These are phyloP conservation scores for Pseudocercospora fuligena DNA, from an alignment of 2,329 filamentous ascomycete species.

Conservation along the genomic window DNA sequence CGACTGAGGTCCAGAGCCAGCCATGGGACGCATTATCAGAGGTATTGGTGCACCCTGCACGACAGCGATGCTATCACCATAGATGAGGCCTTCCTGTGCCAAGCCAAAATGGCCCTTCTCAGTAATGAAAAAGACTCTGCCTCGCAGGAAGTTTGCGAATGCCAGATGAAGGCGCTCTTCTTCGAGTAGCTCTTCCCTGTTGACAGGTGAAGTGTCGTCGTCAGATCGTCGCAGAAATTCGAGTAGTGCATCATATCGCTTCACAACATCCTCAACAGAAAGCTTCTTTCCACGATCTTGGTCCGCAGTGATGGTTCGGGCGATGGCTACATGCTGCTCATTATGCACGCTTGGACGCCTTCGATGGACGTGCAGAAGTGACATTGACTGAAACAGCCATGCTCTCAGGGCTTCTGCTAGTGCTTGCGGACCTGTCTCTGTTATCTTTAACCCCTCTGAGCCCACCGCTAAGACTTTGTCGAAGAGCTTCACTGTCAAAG, in stretches of 20 bases:
- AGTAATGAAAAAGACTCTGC: slow-evolving; percentile 28
- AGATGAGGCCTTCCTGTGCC: slow-evolving; percentile 23
- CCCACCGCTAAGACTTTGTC: slow-evolving; percentile 27
- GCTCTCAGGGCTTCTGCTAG: slow-evolving; percentile 22
- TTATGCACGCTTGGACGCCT: slow-evolving; percentile 17
- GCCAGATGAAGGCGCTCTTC: slow-evolving; percentile 17
- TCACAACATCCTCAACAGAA: slow-evolving; percentile 18
- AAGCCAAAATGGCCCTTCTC: slow-evolving; percentile 27
- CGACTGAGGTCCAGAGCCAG: slow-evolving; percentile 12
- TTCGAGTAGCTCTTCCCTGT: slow-evolving; percentile 10
- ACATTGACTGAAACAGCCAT: slow-evolving; percentile 26
- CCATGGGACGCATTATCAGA: slow-evolving; percentile 20
- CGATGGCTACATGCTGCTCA: slow-evolving; percentile 24
- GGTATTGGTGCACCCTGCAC: slow-evolving; percentile 25
- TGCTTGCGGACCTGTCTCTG: slow-evolving; percentile 9
- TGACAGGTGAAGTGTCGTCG: background rate
- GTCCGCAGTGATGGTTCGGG: slow-evolving; percentile 26
- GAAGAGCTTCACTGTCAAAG: slow-evolving; percentile 24
- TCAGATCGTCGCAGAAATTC: slow-evolving; percentile 18
- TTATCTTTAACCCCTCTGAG: slow-evolving; percentile 14
- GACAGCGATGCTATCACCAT: slow-evolving; percentile 24
- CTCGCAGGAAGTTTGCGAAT: slow-evolving; percentile 24
- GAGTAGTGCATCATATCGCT: slow-evolving; percentile 23
- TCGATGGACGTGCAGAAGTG: slow-evolving; percentile 23
- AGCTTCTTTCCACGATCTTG: slow-evolving; percentile 24